Percentiles rank a stretch among this genome's conserved stretches.
These are phyloP conservation scores for Fusarium piperis DNA, from an alignment of 2,329 filamentous ascomycete genomes.

Conservation along the genomic window DNA sequence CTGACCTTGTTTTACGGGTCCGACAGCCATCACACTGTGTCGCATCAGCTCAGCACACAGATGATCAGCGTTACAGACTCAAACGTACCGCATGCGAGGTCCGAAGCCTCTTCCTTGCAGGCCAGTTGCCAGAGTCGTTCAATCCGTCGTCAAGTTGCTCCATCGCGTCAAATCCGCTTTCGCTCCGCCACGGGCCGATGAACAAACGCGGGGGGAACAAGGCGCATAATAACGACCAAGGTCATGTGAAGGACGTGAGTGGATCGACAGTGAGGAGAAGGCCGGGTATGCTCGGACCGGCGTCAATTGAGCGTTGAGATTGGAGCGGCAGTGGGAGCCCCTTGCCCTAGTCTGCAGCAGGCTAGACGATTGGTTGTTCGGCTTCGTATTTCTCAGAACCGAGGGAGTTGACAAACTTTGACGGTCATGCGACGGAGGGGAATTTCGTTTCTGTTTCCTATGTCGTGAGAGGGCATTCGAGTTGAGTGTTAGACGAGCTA, in stretches of 20 bases:
- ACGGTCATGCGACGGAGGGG: conserved; percentile 17
- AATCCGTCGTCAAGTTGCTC: conserved; percentile 37
- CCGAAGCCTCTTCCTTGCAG: conserved; percentile 52
- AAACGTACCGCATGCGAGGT: conserved; percentile 54
- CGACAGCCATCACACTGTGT: conserved; percentile 59
- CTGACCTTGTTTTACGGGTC: conserved; percentile 57
- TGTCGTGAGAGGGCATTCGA: neutral
- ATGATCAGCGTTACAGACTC: neutral
- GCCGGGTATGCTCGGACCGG: conserved; percentile 29
- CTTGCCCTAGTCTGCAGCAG: conserved; percentile 14
- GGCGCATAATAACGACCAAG: conserved; percentile 19
- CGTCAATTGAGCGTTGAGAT: conserved; percentile 4
- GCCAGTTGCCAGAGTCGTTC: conserved; percentile 42
- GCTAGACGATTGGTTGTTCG: conserved; percentile 9
- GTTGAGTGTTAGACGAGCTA: neutral
- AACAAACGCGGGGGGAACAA: conserved; percentile 29
- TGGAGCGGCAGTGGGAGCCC: conserved; percentile 25
- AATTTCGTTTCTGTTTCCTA: neutral
- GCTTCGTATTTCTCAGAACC: neutral
- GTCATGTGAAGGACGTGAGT: conserved; percentile 8
- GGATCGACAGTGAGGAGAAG: conserved; percentile 7
- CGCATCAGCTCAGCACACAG: neutral
- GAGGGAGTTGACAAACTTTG: conserved; percentile 21
- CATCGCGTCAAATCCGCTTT: conserved; percentile 26
- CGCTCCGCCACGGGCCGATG: conserved; percentile 48